Evolutionary conservation across 2,329 filamentous ascomycete genomes (phyloP).

Genomic region (Curvularia lunata): DNA sequence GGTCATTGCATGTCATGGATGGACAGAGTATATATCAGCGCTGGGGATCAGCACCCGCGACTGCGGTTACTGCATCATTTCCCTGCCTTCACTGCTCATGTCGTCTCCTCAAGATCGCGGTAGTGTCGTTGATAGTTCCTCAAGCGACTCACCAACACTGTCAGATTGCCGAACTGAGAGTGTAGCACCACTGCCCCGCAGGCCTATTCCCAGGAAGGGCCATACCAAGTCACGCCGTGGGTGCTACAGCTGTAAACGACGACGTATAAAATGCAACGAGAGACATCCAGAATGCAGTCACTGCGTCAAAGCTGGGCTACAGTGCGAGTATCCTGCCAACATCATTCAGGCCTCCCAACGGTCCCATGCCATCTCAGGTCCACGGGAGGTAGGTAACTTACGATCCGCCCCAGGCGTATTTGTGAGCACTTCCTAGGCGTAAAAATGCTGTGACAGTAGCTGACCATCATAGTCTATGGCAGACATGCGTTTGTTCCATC

Average conservation of each 20-base stretch:
- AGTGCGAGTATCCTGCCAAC: constrained; percentile 66
- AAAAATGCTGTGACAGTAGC: constrained; percentile 8
- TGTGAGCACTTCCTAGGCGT: constrained; percentile 31
- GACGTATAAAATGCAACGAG: constrained; percentile 74
- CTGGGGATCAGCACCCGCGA: constrained; percentile 26
- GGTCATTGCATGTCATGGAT: constrained; percentile 23
- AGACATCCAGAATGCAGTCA: constrained; percentile 68
- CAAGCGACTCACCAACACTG: constrained; percentile 41
- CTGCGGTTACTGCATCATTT: constrained; percentile 21
- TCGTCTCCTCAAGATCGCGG: constrained; percentile 30
- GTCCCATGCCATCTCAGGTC: constrained; percentile 28
- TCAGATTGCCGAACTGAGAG: constrained; percentile 29
- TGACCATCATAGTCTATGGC: constrained; percentile 49
- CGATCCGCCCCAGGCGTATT: constrained; percentile 44
- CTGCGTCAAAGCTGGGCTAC: constrained; percentile 66
- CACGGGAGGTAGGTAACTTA: constrained; percentile 38
- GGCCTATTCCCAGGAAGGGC: constrained; percentile 58
- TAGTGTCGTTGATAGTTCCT: constrained; percentile 33
- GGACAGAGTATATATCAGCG: constrained; percentile 38
- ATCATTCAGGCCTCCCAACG: constrained; percentile 42
- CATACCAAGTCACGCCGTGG: constrained; percentile 71
- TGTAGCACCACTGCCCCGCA: constrained; percentile 38
- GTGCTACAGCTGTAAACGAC: constrained; percentile 71
- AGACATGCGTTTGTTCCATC: constrained; percentile 73
- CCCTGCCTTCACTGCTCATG: constrained; percentile 26